Conservation (phyloP, 768 basidiomycete species). For the Suillus plorans region DNA sequence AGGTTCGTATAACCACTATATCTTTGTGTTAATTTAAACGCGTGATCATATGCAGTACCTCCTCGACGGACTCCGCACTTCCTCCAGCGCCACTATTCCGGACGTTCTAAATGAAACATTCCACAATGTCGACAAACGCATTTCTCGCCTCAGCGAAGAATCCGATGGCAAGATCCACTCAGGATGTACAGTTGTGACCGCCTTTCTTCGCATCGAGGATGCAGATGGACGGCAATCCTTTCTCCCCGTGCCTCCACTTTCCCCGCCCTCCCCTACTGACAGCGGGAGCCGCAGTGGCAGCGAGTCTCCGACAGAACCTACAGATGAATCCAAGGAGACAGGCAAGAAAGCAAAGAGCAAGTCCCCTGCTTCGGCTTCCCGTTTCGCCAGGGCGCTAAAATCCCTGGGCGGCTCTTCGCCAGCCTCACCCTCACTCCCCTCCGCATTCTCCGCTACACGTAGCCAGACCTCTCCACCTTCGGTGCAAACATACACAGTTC, state of each 20-base stretch:
- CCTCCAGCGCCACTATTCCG: slow-evolving; percentile 63
- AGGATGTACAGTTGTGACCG: slow-evolving; percentile 95
- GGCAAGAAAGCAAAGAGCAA: slow-evolving; percentile 44
- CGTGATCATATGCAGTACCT: slow-evolving; percentile 45
- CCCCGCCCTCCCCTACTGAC: slow-evolving; percentile 34
- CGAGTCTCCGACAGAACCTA: slow-evolving; percentile 35
- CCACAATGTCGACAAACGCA: slow-evolving; percentile 82
- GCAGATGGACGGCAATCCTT: slow-evolving; percentile 72
- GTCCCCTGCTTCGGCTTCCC: slow-evolving; percentile 41
- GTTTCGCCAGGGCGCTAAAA: slow-evolving; percentile 55
- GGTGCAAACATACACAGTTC: slow-evolving; percentile 35
- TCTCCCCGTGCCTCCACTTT: slow-evolving; percentile 35
- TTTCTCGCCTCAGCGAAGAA: slow-evolving; percentile 83
- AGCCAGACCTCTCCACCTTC: slow-evolving; percentile 26
- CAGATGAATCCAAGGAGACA: slow-evolving; percentile 37
- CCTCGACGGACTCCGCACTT: slow-evolving; percentile 64
- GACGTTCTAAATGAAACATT: slow-evolving; percentile 93
- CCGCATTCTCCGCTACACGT: background rate
- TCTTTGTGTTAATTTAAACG: background rate
- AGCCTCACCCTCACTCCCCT: slow-evolving; percentile 12
- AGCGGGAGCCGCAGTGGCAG: slow-evolving; percentile 33
- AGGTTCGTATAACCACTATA: slow-evolving; percentile 44
- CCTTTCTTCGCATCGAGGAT: slow-evolving; percentile 92
- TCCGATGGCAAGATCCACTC: slow-evolving; percentile 93
- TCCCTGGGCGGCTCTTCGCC: slow-evolving; percentile 35